Evolutionary conservation across 441 rosid genomes (phyloP).

Genomic region (Capsella rubella): DNA sequence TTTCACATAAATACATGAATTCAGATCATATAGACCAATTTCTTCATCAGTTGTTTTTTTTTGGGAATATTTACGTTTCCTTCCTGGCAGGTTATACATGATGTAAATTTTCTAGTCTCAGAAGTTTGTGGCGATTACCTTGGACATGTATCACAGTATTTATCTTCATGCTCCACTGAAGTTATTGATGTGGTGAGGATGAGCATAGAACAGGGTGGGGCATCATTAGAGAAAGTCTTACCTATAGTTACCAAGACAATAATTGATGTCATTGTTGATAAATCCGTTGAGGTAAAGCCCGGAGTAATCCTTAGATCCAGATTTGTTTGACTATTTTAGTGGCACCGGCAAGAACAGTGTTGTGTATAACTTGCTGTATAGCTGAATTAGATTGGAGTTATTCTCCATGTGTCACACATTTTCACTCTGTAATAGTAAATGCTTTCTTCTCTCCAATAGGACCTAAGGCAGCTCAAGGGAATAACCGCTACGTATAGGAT

Average conservation of each 20-base stretch:
- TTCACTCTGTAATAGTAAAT: slow-evolving; percentile 8
- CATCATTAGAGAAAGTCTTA: slow-evolving; percentile 59
- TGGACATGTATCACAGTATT: slow-evolving; percentile 60
- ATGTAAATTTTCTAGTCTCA: slow-evolving; percentile 64
- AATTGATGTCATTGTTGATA: slow-evolving; percentile 73
- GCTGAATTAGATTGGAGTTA: slow-evolving; percentile 17
- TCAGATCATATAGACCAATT: slow-evolving; percentile 7
- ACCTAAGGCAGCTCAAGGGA: slow-evolving; percentile 87
- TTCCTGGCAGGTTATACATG: slow-evolving; percentile 87
- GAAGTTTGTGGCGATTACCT: slow-evolving; percentile 78
- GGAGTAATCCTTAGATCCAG: slow-evolving; percentile 13
- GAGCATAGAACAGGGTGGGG: slow-evolving; percentile 81
- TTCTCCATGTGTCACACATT: slow-evolving; percentile 12
- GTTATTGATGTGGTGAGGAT: slow-evolving; percentile 70
- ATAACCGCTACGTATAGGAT: slow-evolving; percentile 89
- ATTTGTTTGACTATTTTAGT: slow-evolving; percentile 17
- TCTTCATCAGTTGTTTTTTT: slow-evolving; percentile 23
- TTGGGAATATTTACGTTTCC: slow-evolving; percentile 39
- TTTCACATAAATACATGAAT: background rate
- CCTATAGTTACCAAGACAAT: slow-evolving; percentile 65
- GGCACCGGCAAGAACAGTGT: slow-evolving; percentile 23
- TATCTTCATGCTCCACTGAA: slow-evolving; percentile 77
- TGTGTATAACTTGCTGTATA: slow-evolving; percentile 19
- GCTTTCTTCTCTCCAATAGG: slow-evolving; percentile 54
- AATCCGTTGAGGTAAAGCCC: slow-evolving; percentile 85